These are phyloP conservation scores for Russula olivacea DNA, from an alignment of 768 basidiomycete genomes.

Conservation along the genomic window DNA sequence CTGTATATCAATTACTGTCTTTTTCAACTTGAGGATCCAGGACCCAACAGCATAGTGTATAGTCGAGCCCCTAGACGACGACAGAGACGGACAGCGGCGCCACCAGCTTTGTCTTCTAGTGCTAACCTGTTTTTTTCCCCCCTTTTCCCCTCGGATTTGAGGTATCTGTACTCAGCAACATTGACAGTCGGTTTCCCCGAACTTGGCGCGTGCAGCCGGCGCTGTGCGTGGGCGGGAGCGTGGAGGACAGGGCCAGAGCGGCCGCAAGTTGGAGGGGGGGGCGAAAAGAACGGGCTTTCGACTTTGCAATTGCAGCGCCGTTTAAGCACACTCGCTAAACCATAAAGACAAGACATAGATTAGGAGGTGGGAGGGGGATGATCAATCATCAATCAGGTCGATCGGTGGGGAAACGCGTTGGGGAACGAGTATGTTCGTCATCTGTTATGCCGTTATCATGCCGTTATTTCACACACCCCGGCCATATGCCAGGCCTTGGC, in stretches of 20 bases:
- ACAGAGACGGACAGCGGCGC: not conserved
- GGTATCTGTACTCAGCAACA: not conserved
- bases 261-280: too few species aligned
- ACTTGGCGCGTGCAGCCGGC: too few species aligned
- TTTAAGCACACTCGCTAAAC: not conserved
- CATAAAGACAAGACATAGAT: not conserved
- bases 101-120: not conserved
- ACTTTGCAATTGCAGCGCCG: not conserved
- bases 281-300: not conserved
- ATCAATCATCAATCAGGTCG: not conserved
- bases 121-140: not conserved
- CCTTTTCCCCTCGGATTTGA: not conserved
- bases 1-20: not conserved
- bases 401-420: not conserved
- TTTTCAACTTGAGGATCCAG: not conserved
- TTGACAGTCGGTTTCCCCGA: not conserved
- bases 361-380: not conserved
- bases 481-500: conserved; percentile 10
- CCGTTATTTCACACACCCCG: conserved; percentile 4
- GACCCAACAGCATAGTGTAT: not conserved
- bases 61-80: not conserved
- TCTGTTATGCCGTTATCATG: conserved; percentile 13
- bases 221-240: too few species aligned
- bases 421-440: conserved; percentile 1
- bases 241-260: too few species aligned